phyloP scores from a whole-genome alignment of 2,329 filamentous ascomycete species.

The Trichoderma atrobrunneum region DNA sequence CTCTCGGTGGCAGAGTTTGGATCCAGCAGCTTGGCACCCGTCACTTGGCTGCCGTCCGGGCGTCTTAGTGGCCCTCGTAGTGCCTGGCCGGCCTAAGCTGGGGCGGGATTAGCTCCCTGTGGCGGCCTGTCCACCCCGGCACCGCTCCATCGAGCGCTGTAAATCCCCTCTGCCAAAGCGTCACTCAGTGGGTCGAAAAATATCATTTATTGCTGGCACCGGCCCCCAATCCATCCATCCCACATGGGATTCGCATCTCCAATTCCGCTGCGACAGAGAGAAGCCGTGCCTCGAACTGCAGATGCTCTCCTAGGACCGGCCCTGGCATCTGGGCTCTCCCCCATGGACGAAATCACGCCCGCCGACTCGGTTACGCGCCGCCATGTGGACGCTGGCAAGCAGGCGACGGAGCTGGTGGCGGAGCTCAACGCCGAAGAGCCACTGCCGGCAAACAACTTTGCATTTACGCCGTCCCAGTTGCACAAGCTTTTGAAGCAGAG shows the following conservation, averaged over 20 bases:
- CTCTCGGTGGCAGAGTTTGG: background rate
- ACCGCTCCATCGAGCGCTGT: conserved; percentile 1
- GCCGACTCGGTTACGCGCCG: conserved; percentile 15
- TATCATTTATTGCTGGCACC: background rate
- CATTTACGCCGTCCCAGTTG: conserved; percentile 52
- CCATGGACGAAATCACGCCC: conserved; percentile 33
- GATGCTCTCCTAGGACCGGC: conserved; percentile 22
- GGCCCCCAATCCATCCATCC: background rate
- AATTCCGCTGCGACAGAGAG: background rate
- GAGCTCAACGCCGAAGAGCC: conserved; percentile 30
- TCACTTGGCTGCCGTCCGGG: background rate
- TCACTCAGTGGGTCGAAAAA: conserved; percentile 4
- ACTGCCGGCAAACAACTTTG: conserved; percentile 45
- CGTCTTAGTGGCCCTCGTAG: background rate
- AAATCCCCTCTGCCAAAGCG: conserved; percentile 4
- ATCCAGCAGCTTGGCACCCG: background rate
- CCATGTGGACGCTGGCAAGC: conserved; percentile 4
- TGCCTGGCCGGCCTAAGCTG: background rate
- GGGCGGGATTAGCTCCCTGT: conserved; percentile 3
- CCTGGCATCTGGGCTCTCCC: conserved; percentile 18
- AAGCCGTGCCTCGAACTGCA: background rate
- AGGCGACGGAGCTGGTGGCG: conserved; percentile 14
- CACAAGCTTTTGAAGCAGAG: conserved; percentile 53
- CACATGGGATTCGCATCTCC: conserved; percentile 5
- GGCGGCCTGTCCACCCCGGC: background rate